Base-by-base conservation (phyloP, 768 basidiomycete species). In the Suillus discolor region DNA sequence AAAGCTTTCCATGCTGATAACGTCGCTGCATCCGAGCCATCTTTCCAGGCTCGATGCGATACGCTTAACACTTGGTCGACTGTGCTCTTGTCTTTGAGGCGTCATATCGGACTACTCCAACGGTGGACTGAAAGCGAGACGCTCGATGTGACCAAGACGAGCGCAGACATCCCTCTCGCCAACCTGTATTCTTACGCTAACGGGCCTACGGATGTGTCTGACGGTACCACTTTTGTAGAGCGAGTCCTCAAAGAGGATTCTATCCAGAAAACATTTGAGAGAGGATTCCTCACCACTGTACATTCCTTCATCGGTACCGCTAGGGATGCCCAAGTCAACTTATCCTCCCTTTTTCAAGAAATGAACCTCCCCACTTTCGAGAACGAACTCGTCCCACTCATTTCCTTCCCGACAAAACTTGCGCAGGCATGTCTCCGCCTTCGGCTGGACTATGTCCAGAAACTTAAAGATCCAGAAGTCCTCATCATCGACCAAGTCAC, bases 401-500 rank as follows among this genome's bases (percentile, higher is more conserved):
- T 97, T 67, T 91, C 94, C n/a, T 99, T 99, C 79, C 94, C 97
- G 7, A 97, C 95, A 25, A 91, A 93, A 73, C 89, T 99, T 61
- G 92, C 96, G 6, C 93, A 97, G 73, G 96, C 96, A 47, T 89
- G 90, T 65, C 84, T 99, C 65, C 93, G 91, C 57, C 88, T 97
- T 49, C 92, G 95, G 60, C 85, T 99, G 61, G 91, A 94, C 69
- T 94, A 94, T 72, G 92, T 95, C 28, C 87, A 88, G 75, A 93
- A 93, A 74, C 84, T 97, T 64, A 90, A 89, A 72, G 93, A 96
- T 64, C 95, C 95, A 1, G 93, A 93, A 64, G 83, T 92, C 65
- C 84, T 97, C 63, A 93, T 96, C 65, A 92, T 98, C 67, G 94
- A 97, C 76, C 95, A 97, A 77, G 91, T 97, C 83, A 89, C 90